Percentiles rank a stretch among this genome's conserved stretches.
Evolutionary conservation across 768 basidiomycete species (phyloP).

Genomic region (Phanerochaete sordida): DNA sequence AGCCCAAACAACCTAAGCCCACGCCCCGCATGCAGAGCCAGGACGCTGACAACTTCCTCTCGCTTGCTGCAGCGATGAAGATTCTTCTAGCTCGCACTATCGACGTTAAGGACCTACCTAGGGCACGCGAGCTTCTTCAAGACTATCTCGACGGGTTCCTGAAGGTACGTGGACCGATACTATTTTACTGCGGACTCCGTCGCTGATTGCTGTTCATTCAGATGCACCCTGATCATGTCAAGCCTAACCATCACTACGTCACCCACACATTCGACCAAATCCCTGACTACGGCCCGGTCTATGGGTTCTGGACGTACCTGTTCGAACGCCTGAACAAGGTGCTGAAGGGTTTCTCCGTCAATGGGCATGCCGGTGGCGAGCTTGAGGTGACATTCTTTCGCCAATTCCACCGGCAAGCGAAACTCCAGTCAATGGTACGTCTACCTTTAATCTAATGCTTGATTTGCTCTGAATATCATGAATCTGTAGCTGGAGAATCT

Average conservation of each 20-base stretch:
- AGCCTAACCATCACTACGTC: constrained; percentile 23
- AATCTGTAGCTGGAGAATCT: background rate
- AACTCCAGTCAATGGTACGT: constrained; percentile 16
- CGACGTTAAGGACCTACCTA: constrained; percentile 4
- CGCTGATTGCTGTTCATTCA: background rate
- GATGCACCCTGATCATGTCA: constrained; percentile 18
- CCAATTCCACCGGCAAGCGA: constrained; percentile 14
- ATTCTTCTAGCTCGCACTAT: constrained; percentile 17
- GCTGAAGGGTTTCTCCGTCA: constrained; percentile 24
- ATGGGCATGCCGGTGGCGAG: constrained; percentile 25
- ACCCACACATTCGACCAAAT: constrained; percentile 21
- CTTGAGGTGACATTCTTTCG: constrained; percentile 28
- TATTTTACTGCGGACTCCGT: background rate
- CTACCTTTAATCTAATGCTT: background rate
- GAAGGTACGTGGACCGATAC: constrained; percentile 7
- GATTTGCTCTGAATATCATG: background rate
- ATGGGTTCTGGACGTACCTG: constrained; percentile 30
- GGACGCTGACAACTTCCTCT: constrained; percentile 14
- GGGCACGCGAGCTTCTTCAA: constrained; percentile 4
- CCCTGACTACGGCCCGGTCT: constrained; percentile 25
- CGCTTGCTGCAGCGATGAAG: constrained; percentile 16
- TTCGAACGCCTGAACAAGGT: constrained; percentile 30
- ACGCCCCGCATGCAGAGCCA: constrained; percentile 7
- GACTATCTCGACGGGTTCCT: constrained; percentile 6
- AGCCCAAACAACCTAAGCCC: background rate